Conservation (phyloP, 495 filamentous ascomycete species). For the Trichoderma parareesei region DNA sequence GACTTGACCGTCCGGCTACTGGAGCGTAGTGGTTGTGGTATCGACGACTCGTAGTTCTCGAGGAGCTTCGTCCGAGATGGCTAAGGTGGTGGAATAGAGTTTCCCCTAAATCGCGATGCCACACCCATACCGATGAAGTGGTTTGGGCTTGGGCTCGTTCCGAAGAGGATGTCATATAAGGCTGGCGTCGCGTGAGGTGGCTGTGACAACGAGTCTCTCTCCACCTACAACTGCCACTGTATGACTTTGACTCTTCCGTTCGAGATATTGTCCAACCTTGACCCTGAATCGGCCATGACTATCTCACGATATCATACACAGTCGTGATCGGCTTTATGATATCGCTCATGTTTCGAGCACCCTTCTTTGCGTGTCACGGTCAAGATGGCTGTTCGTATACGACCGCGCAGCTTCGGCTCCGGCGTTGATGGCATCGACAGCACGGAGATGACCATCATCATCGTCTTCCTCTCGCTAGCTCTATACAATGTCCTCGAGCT, state of each 20-base stretch:
- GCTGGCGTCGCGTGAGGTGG: neutral
- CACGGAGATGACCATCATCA: slow-evolving; percentile 21
- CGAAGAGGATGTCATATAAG: neutral
- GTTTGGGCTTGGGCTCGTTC: neutral
- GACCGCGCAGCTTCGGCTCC: neutral
- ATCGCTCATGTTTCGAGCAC: neutral
- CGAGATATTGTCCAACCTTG: too few relatives aligned
- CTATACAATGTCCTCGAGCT: slow-evolving; percentile 40
- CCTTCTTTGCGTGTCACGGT: neutral
- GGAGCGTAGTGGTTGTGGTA: neutral
- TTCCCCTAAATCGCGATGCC: neutral
- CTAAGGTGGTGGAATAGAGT: neutral
- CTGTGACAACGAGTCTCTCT: neutral
- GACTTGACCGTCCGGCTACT: neutral
- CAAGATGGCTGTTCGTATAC: neutral
- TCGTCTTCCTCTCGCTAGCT: slow-evolving; percentile 29
- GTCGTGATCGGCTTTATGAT: neutral
- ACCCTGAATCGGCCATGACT: neutral
- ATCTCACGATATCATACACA: neutral
- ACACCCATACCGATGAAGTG: neutral
- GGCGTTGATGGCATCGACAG: neutral
- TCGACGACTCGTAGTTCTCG: neutral
- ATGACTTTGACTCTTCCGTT: neutral
- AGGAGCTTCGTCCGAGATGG: neutral
- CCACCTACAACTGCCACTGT: neutral